Base-by-base conservation (phyloP, 2,329 filamentous ascomycete species). In the Neodidymelliopsis sp. region DNA sequence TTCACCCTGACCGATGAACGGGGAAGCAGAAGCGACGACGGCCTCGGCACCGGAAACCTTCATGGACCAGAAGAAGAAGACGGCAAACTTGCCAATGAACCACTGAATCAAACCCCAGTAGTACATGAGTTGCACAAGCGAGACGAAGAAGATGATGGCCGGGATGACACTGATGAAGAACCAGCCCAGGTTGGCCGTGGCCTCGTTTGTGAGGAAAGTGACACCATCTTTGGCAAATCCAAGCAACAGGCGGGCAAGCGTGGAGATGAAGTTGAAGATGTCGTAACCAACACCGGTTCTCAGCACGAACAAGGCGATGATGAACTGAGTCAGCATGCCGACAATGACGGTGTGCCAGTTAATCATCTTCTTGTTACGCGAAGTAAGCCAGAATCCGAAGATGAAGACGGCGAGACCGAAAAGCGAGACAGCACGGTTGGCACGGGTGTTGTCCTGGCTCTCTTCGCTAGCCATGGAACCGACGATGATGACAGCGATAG, bases 141-240 rank as follows among this genome's bases (percentile, higher is more conserved):
- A 85, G 49, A 96, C 89, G 84, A 97, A 96, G 84, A 96, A 97
- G 77, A 96, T 90, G 74, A 97, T 95, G 63, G 92, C 86, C 0
- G 92, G 91, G n/a, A 95, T 81, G 54, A 96, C 91, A 38, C 81
- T 78, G 38, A 88, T 80, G 56, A 96, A 79, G 82, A 96, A 96
- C 82, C 82, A 91, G 4, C 64, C 59, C 1, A 79, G 65, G 3
- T 62, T 16, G 3, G 77, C 67, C 5, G 79, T 77, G 6, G 72
- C 70, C 0, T 62, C 43, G 11, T 77, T 75, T 0, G 85, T 88
- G 60, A 97, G 74, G 77, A 96, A 97, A 0, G 72, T 69, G 0
- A 89, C 84, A 70, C 92, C 92, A 23, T 90, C 71, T 13, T 78
- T 76, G 18, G 92, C 89, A 62, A 91, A 96, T 19, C 87, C 84